These are phyloP conservation scores for Penicillium cinerascens DNA, from an alignment of 495 filamentous ascomycete species.

Conservation along the genomic window DNA sequence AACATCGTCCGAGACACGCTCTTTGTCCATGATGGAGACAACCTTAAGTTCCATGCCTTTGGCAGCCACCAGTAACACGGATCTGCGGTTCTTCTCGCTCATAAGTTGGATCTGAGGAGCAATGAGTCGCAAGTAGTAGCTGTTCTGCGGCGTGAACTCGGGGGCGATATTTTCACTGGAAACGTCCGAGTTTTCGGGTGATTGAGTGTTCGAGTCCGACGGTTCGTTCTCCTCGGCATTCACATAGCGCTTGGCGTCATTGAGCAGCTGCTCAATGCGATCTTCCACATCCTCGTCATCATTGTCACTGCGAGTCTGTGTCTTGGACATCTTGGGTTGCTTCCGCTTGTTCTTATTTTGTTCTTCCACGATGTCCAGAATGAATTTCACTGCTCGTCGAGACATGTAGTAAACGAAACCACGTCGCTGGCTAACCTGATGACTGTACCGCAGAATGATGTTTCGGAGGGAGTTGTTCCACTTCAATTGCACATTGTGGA, in stretches of 20 bases:
- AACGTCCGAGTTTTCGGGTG: conserved; percentile 44
- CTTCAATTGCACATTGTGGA: conserved; percentile 95
- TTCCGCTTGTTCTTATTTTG: conserved; percentile 66
- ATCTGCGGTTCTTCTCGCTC: conserved; percentile 94
- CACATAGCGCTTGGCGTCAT: conserved; percentile 80
- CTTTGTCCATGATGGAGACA: conserved; percentile 95
- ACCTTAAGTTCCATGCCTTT: conserved; percentile 97
- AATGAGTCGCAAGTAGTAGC: conserved; percentile 90
- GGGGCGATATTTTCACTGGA: conserved; percentile 72
- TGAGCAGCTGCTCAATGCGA: conserved; percentile 81
- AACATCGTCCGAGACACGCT: conserved; percentile 85
- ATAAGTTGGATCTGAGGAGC: conserved; percentile 96
- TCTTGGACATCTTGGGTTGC: conserved; percentile 31
- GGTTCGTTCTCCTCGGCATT: conserved; percentile 60
- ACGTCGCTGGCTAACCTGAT: conserved; percentile 92
- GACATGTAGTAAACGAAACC: conserved; percentile 99
- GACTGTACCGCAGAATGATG: conserved; percentile 94
- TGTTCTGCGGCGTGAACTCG: conserved; percentile 92
- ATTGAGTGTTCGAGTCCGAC: conserved; percentile 27
- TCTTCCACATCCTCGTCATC: conserved; percentile 70
- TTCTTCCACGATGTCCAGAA: conserved; percentile 93
- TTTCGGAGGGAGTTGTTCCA: conserved; percentile 97
- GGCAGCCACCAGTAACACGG: conserved; percentile 86
- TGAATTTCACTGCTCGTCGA: conserved; percentile 92
- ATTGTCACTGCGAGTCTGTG: conserved; percentile 34